A percentile compares a stretch with the other conserved stretches of the same genome.
Conservation (phyloP, 2,329 filamentous ascomycete species). For the Pseudocercospora pini-densiflorae region DNA sequence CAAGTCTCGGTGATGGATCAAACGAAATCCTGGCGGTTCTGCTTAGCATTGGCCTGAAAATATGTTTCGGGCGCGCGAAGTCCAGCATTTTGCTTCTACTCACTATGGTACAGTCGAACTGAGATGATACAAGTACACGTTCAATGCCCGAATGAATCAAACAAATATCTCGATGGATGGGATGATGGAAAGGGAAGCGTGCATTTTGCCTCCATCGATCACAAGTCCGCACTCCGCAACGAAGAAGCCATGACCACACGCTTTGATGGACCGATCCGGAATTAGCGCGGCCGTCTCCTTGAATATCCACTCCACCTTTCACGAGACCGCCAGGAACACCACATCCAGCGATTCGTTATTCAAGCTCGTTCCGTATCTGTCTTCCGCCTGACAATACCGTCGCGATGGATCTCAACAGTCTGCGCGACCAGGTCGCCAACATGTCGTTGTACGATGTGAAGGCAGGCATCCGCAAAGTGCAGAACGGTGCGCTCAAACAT, state of each 20-base stretch:
- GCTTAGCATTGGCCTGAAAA: slow-evolving; percentile 9
- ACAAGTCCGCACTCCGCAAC: not conserved
- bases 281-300: slow-evolving; percentile 8
- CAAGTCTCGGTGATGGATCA: slow-evolving; percentile 6
- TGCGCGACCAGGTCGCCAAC: slow-evolving; percentile 88
- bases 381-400: slow-evolving; percentile 9
- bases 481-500: slow-evolving; percentile 74
- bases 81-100: not conserved
- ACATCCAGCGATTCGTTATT: not conserved
- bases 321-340: not conserved
- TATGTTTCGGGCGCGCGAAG: not conserved
- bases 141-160: not conserved
- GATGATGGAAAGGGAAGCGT: not conserved
- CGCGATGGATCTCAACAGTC: slow-evolving; percentile 81
- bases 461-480: slow-evolving; percentile 90
- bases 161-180: not conserved
- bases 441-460: slow-evolving; percentile 95
- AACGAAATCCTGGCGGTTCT: slow-evolving; percentile 3
- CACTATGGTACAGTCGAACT: not conserved
- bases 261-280: slow-evolving; percentile 8
- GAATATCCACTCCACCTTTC: slow-evolving; percentile 8
- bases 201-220: not conserved
- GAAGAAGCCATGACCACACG: not conserved
- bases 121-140: slow-evolving; percentile 1
- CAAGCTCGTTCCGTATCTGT: not conserved